phyloP scores from a whole-genome alignment of 805 yeast genomes.

The Komagataella pastoris region DNA sequence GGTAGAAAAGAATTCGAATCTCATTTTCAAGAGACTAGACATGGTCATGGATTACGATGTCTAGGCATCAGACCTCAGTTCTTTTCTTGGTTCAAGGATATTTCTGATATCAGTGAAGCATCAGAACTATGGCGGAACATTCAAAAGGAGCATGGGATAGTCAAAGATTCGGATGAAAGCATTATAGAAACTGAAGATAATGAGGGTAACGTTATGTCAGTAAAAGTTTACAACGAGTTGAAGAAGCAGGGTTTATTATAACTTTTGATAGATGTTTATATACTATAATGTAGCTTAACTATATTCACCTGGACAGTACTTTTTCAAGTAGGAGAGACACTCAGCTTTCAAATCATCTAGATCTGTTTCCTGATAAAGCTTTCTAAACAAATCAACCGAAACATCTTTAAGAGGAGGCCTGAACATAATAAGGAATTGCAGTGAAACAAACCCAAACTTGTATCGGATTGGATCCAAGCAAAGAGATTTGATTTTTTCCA shows the following conservation, averaged over 20 bases:
- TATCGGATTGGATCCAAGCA: slow-evolving; percentile 80
- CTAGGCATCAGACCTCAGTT: slow-evolving; percentile 52
- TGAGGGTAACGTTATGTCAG: slow-evolving; percentile 86
- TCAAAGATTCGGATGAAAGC: slow-evolving; percentile 30
- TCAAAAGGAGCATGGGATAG: slow-evolving; percentile 20
- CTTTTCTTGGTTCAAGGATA: slow-evolving; percentile 39
- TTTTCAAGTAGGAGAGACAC: slow-evolving; percentile 29
- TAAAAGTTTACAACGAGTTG: slow-evolving; percentile 69
- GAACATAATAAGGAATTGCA: slow-evolving; percentile 77
- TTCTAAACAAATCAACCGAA: slow-evolving; percentile 35
- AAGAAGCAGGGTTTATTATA: slow-evolving; percentile 77
- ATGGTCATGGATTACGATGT: slow-evolving; percentile 58
- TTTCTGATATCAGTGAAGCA: slow-evolving; percentile 61
- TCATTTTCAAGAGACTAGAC: slow-evolving; percentile 67
- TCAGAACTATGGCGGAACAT: slow-evolving; percentile 37
- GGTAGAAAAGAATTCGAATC: slow-evolving; percentile 62
- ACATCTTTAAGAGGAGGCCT: slow-evolving; percentile 68
- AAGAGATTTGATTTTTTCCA: slow-evolving; percentile 53
- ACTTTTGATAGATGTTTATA: background rate
- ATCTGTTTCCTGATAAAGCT: slow-evolving; percentile 24
- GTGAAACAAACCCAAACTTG: slow-evolving; percentile 67
- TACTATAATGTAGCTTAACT: background rate
- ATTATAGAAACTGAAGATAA: slow-evolving; percentile 81
- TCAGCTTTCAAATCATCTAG: slow-evolving; percentile 24
- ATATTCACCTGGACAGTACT: slow-evolving; percentile 20